Conservation (phyloP, 805 yeast genomes). For the Jamesozyma hellenica region DNA sequence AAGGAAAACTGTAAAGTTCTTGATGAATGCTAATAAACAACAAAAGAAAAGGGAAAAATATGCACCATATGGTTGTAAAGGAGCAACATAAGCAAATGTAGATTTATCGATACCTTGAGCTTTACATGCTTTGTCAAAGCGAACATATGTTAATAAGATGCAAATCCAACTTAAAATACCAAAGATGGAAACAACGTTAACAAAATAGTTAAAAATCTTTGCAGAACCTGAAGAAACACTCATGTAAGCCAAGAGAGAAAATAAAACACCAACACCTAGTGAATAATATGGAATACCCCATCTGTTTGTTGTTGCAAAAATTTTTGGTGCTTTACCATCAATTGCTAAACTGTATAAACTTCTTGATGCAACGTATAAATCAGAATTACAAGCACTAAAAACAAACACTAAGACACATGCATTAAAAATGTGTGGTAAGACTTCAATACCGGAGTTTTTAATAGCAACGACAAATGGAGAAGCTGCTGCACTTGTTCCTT, state of each 20-base stretch:
- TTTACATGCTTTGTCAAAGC: conserved; percentile 52
- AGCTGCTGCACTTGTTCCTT: conserved; percentile 53
- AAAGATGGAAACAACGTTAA: conserved; percentile 65
- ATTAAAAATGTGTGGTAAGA: conserved; percentile 65
- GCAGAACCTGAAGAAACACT: conserved; percentile 47
- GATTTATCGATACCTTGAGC: conserved; percentile 56
- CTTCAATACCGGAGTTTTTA: conserved; percentile 47
- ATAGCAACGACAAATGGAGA: conserved; percentile 83
- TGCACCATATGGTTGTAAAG: conserved; percentile 60
- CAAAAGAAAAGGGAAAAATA: conserved; percentile 48
- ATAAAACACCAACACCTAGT: conserved; percentile 38
- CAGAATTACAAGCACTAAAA: conserved; percentile 74
- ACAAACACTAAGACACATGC: conserved; percentile 70
- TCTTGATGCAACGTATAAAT: conserved; percentile 68
- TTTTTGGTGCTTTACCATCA: conserved; percentile 63
- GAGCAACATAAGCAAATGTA: conserved; percentile 51
- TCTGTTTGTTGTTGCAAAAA: conserved; percentile 54
- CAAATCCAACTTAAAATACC: conserved; percentile 70
- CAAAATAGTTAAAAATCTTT: conserved; percentile 55
- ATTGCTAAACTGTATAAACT: conserved; percentile 61
- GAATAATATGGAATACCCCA: conserved; percentile 64
- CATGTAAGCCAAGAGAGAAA: conserved; percentile 64
- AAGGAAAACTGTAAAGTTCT: conserved; percentile 65
- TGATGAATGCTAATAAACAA: conserved; percentile 46
- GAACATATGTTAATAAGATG: conserved; percentile 56